Conservation (phyloP, 176 grass and related monocot genomes). For the Sorghum bicolor region Sorghum_bicolor_NCBIv3 NC_012879.2:59979001-59979500, state of each 20-base stretch:
- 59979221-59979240: background rate
- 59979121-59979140: background rate
- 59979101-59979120: background rate
- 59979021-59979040: background rate
- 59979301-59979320: background rate
- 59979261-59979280: background rate
- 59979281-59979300: background rate
- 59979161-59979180: no score
- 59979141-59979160: background rate
- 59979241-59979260: slow-evolving; percentile 2
- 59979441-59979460: no score
- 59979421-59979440: no score
- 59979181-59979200: no score
- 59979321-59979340: background rate
- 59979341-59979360: background rate
- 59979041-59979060: background rate
- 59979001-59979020: no score
- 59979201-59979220: background rate
- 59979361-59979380: background rate
- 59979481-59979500: no score
- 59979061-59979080: no score
- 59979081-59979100: background rate
- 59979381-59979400: no score
- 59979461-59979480: no score
- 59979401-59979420: no score